Percentiles rank a stretch among this genome's conserved stretches.
Evolutionary conservation across 1,284 basidiomycete species (phyloP).

Genomic region (Rhodotorula sp.): DNA sequence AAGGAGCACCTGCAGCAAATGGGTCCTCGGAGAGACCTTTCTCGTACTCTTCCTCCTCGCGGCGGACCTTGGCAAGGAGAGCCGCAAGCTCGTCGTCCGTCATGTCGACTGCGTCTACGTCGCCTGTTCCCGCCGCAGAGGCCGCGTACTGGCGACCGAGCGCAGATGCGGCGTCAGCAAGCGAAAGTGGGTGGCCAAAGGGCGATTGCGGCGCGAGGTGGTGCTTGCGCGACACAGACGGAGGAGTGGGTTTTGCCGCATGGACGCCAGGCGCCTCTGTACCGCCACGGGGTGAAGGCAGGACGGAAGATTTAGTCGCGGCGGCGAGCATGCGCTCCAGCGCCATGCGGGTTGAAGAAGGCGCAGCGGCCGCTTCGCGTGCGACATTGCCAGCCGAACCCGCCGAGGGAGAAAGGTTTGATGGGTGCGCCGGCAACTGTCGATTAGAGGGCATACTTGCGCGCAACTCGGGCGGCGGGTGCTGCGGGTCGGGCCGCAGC

Average conservation of each 20-base stretch:
- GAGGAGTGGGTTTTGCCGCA: too few species aligned
- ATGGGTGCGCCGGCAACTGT: background rate
- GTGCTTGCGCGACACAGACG: background rate
- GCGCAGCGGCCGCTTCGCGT: background rate
- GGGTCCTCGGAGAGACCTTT: conserved; percentile 11
- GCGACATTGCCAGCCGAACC: background rate
- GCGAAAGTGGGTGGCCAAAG: conserved; percentile 15
- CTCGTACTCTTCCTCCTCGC: conserved; percentile 13
- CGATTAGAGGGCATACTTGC: too few species aligned
- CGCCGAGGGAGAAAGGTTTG: background rate
- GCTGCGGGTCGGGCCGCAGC: too few species aligned
- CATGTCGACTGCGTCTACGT: background rate
- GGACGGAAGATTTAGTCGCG: background rate
- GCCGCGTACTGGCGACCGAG: too few species aligned
- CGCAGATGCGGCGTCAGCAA: background rate
- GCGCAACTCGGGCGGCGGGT: background rate
- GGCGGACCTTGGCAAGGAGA: conserved; percentile 1
- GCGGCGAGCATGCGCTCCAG: background rate
- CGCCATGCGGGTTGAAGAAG: background rate
- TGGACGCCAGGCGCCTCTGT: too few species aligned
- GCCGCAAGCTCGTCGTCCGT: conserved; percentile 4
- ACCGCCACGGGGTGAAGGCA: too few species aligned
- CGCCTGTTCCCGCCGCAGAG: background rate
- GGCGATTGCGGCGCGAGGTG: conserved; percentile 6
- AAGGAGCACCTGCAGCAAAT: background rate